Base-by-base conservation (phyloP, 352 stramenopile species). In the Globisporangium megalacanthum region DNA sequence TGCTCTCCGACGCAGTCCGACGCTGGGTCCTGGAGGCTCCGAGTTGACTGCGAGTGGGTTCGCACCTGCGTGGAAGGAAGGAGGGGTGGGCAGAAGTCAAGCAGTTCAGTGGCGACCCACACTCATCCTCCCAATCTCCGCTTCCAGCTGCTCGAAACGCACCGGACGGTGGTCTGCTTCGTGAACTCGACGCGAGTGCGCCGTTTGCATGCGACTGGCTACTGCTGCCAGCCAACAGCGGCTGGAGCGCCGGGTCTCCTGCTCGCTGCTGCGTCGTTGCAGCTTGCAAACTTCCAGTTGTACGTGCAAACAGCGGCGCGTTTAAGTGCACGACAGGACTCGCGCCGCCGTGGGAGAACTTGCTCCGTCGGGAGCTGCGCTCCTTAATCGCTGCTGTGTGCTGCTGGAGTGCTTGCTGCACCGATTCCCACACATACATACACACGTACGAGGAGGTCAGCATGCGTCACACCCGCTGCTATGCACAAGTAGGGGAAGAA, bases 321-420 rank as follows among this genome's bases (percentile, higher is more conserved):
- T 88, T 89, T 31, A 94, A 78, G 56, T 92, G 84, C 29, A 94
- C 80, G 77, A 89, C 85, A 35, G 81, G 66, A 29, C 75, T 88
- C 42, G 76, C 63, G 55, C 81, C 76, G 60, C 79, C 70, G 51
- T 92, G 81, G 11, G 81, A 90, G 31, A 93, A 93, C 63, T 90
- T 91, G 67, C 76, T 92, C 19, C 84, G 73, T 33, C 84, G 75
- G 10, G 83, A 85, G 56, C 74, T 92, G 19, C 79, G 79, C 50
- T 92, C 82, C 44, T 79, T 77, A 48, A 94, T 91, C 41, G 80
- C 68, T 8, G 65, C 69, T 14, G 79, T 86, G 58, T 85, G 79
- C 33, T 79, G 73, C 54, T 89, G 79, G 1, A 89, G 68, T 22
- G 76, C 79, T 57, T 83, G 69, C 81, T 93, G 39, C 50, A 47